Evolutionary conservation across 345 rosid genomes (phyloP).

Genomic region (Passiflora organensis): DNA sequence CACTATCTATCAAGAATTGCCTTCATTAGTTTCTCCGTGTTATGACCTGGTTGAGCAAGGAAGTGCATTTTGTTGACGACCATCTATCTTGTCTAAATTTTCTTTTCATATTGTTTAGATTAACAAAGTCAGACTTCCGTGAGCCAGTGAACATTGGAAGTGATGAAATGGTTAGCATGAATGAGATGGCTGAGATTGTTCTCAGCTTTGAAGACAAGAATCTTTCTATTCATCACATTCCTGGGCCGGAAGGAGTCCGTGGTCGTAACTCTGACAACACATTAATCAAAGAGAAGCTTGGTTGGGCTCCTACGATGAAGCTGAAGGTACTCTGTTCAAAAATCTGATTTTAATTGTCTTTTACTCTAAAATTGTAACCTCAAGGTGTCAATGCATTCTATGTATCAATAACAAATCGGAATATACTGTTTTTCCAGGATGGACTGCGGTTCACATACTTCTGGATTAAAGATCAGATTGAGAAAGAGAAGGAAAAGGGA

Average conservation of each 20-base stretch:
- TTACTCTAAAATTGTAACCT: too few relatives aligned
- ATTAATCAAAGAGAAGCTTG: constrained; percentile 93
- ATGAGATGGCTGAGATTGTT: constrained; percentile 96
- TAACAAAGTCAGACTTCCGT: constrained; percentile 82
- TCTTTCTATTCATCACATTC: constrained; percentile 91
- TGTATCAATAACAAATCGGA: too few relatives aligned
- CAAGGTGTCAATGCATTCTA: too few relatives aligned
- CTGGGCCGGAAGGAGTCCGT: constrained; percentile 99
- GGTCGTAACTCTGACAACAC: constrained; percentile 98
- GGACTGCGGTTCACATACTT: constrained; percentile 87
- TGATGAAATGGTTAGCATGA: constrained; percentile 99
- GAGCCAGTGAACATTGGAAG: constrained; percentile 99
- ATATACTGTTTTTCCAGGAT: constrained; percentile 43
- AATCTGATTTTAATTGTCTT: too few relatives aligned
- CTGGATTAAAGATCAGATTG: constrained; percentile 93
- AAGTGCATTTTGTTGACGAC: too few relatives aligned
- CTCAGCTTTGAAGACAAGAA: constrained; percentile 81
- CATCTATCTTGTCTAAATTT: too few relatives aligned
- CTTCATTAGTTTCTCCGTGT: too few relatives aligned
- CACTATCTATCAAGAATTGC: too few relatives aligned
- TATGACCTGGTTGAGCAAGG: too few relatives aligned
- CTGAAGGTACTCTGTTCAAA: constrained; percentile 51
- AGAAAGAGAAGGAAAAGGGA: constrained; percentile 81
- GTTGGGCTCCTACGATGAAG: constrained; percentile 98
- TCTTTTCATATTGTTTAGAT: too few relatives aligned